Evolutionary conservation across 768 basidiomycete species (phyloP), one percentile per base, ranked within the genome.

Genomic region (Cantharellus cinnabarinus): DNA sequence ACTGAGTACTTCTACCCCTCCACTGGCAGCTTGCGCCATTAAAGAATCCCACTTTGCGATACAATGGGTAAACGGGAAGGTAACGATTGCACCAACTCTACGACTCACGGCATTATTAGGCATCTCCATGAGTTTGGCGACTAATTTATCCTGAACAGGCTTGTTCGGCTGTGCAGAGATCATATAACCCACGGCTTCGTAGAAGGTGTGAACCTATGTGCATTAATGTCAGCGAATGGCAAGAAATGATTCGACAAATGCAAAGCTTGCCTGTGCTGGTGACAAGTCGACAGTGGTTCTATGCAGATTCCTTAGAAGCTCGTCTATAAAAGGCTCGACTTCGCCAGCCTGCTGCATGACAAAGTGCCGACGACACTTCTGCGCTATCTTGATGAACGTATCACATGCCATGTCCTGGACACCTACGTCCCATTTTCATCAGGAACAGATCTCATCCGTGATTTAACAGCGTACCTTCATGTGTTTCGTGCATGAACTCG

Each of bases 321-420:
- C 95, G 66, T 98, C 93, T 51, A 99, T 85, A 70, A 98, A 99
- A 2, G 95, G 95, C 67, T 99, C 95, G 58, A 81, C 80, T 71
- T 99, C 95, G 61, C 90, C 90, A 4, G 90, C 84, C 70, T 99
- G 95, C 67, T 93, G 89, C 85, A 98, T 90, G 61, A 99, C 90
- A 66, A 99, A 99, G 70, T 99, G 95, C 58, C 94, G 79, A 48
- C 91, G 78, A 69, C 93, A 98, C 70, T 98, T 99, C 70, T 99
- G 95, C 34, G 95, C 90, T 65, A 99, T 99, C 73, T 98, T 99
- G 75, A 99, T 98, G 72, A 99, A 99, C 0, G 95, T 99, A 69
- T 99, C 95, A 72, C 95, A 99, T 52, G 95, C 95, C 95, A 99
- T 99, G 73, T 99, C 95, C 70, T 99, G 95, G 5, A 99, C 95